Evolutionary conservation across 2,329 filamentous ascomycete genomes (phyloP), one percentile per base, ranked within the genome.

Genomic region (Bipolaris sorokiniana): DNA sequence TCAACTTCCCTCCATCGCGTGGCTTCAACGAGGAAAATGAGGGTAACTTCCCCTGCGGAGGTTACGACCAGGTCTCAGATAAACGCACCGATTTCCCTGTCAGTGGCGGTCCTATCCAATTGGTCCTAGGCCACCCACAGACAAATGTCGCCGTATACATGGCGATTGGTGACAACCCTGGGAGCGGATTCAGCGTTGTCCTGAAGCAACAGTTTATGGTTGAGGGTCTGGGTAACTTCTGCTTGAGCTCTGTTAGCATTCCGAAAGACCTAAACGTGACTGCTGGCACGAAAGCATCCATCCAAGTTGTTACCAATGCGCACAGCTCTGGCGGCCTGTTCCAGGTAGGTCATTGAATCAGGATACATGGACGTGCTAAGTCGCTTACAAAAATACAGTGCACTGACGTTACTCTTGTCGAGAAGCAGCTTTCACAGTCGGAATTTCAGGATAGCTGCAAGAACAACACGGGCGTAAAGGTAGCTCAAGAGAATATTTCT

Each of bases 381-480:
- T 48, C 4, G 28, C 46, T 57, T 34, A 60, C 10, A 4, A 16
- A 7, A 36, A 23, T 7, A 51, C 58, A 89, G 86, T 93, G 90
- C 75, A 88, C 89, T 69, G 90, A 93, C 67, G 85, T 92, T 63
- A 87, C 84, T 23, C 88, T 93, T 78, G 83, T 81, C 31, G 77
- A 79, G 49, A 77, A 78, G 10, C 80, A 84, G 4, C 78, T 81
- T 16, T 72, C 78, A 7, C 78, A 83, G 15, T 70, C 77, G 23
- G 77, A 78, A 33, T 76, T 72, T 64, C 63, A 72, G 20, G 76
- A 78, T 38, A 76, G 82, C 55, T 91, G 88, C 81, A 78, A 76
- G 62, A 89, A 86, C 63, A 82, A 80, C 62, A 85, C 81, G 9
- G 84, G 82, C 33, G 78, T 90, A 42, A 79, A 78, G 4, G 79